Percentiles rank a stretch among this genome's conserved stretches.
phyloP scores from a whole-genome alignment of 1,284 basidiomycete genomes.

The Cryptococcus wingfieldii region DNA sequence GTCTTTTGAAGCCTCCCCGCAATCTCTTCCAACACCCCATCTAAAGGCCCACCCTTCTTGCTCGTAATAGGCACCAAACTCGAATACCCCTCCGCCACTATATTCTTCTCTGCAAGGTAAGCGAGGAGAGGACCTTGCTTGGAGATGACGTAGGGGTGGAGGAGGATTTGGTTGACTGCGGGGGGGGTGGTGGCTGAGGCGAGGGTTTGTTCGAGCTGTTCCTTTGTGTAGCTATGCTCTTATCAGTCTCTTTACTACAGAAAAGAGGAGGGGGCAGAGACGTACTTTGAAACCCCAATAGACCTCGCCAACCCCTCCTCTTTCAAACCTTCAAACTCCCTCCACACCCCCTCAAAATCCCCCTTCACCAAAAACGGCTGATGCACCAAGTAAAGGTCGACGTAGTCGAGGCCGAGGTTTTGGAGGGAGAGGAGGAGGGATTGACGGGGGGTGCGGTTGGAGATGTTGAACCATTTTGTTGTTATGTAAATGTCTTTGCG shows the following conservation, averaged over 20 bases:
- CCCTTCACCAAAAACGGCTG: conserved; percentile 53
- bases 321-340: conserved; percentile 58
- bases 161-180: conserved; percentile 67
- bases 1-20: conserved; percentile 57
- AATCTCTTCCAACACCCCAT: conserved; percentile 58
- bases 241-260: not conserved
- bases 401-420: conserved; percentile 62
- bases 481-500: conserved; percentile 54
- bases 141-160: conserved; percentile 66
- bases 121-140: conserved; percentile 58
- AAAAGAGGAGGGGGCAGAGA: not conserved
- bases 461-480: conserved; percentile 61
- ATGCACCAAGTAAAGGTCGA: conserved; percentile 65
- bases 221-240: conserved; percentile 52
- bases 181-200: conserved; percentile 59
- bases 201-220: conserved; percentile 57
- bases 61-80: conserved; percentile 61
- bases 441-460: conserved; percentile 55
- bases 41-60: conserved; percentile 62
- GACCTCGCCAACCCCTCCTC: conserved; percentile 60
- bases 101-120: conserved; percentile 57
- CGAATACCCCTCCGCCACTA: conserved; percentile 67
- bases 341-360: conserved; percentile 60
- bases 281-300: conserved; percentile 67
- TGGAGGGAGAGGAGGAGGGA: conserved; percentile 59